phyloP scores from a whole-genome alignment of 257 asterid genomes.

The Rhazya stricta region DNA sequence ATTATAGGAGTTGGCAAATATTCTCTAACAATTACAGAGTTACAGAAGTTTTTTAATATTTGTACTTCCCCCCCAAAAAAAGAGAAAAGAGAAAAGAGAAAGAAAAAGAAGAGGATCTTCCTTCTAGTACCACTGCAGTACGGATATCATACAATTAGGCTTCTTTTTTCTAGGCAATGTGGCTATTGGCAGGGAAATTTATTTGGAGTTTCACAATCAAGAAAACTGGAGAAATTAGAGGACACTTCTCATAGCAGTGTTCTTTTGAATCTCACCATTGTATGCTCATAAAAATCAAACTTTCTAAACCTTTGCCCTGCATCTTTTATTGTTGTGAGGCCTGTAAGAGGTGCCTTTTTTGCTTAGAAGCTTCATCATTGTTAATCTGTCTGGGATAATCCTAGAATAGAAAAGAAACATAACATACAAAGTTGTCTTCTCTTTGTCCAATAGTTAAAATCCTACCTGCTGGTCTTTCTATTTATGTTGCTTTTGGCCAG shows the following conservation, averaged over 20 bases:
- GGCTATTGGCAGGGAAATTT: background rate
- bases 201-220: background rate
- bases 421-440: background rate
- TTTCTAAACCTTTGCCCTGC: background rate
- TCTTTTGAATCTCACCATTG: background rate
- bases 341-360: background rate
- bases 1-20: too few species aligned
- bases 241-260: background rate
- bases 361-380: constrained; percentile 1
- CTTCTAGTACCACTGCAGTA: too few species aligned
- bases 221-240: background rate
- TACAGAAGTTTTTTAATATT: too few species aligned
- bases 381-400: background rate
- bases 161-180: too few species aligned
- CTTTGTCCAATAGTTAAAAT: background rate
- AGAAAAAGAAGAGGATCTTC: too few species aligned
- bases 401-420: background rate
- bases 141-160: too few species aligned
- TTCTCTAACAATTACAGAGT: too few species aligned
- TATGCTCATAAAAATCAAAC: background rate
- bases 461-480: background rate
- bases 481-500: background rate
- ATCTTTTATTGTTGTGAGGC: background rate
- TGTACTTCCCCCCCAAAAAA: too few species aligned
- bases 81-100: too few species aligned